Evolutionary conservation across 208 protist species (phyloP).

Genomic region (Porcisia hertigi): DNA sequence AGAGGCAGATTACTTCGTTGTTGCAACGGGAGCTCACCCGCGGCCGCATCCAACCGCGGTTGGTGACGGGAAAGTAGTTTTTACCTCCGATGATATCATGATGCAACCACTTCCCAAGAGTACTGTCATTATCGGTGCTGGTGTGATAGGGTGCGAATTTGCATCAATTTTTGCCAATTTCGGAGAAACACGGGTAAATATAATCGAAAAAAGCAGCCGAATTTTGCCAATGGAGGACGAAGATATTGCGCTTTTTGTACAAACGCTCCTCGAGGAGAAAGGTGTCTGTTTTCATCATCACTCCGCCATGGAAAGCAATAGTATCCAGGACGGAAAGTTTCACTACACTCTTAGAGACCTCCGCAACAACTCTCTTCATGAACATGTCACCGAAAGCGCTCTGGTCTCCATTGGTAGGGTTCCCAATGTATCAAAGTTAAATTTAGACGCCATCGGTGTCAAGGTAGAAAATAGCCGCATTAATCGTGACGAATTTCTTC

Average conservation of each 20-base stretch:
- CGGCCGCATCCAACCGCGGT: constrained; percentile 68
- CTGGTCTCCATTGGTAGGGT: constrained; percentile 90
- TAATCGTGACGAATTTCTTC: constrained; percentile 63
- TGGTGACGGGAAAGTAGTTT: constrained; percentile 81
- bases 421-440: constrained; percentile 56
- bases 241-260: constrained; percentile 85
- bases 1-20: constrained; percentile 87
- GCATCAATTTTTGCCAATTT: constrained; percentile 92
- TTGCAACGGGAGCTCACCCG: constrained; percentile 81
- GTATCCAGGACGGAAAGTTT: constrained; percentile 73
- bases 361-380: constrained; percentile 35
- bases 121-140: constrained; percentile 90
- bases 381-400: constrained; percentile 75
- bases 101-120: constrained; percentile 81
- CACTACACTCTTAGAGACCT: constrained; percentile 78
- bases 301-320: constrained; percentile 67
- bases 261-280: constrained; percentile 72
- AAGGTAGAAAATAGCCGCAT: constrained; percentile 48
- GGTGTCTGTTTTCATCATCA: constrained; percentile 86
- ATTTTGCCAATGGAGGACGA: constrained; percentile 92
- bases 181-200: constrained; percentile 78
- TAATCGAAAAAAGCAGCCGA: constrained; percentile 85
- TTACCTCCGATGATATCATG: constrained; percentile 92
- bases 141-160: constrained; percentile 93
- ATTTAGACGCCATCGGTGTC: constrained; percentile 59